Percentiles rank a stretch among this genome's conserved stretches.
Evolutionary conservation across 2,329 filamentous ascomycete species (phyloP).

Genomic region (Exophiala sp.): DNA sequence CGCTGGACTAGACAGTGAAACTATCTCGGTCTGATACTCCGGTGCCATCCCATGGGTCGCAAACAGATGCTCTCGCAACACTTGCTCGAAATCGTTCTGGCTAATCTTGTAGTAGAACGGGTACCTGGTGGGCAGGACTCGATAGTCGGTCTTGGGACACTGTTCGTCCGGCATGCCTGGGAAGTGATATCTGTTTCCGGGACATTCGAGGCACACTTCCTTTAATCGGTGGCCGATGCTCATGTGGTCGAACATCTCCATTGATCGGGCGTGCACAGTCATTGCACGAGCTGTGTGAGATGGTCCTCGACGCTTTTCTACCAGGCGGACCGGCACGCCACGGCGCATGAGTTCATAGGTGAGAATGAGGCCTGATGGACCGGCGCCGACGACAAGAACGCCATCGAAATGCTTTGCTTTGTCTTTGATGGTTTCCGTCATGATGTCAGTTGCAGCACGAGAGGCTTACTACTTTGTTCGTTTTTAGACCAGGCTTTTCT

Average conservation of each 20-base stretch:
- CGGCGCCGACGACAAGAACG: slow-evolving; percentile 1
- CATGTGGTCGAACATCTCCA: slow-evolving; percentile 6
- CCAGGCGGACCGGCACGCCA: slow-evolving; percentile 1
- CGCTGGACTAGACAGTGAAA: not conserved
- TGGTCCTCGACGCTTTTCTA: not conserved
- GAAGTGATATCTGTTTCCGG: slow-evolving; percentile 1
- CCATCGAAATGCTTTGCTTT: not conserved
- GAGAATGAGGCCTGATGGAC: slow-evolving; percentile 1
- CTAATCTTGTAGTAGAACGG: slow-evolving; percentile 3
- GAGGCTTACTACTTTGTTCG: not conserved
- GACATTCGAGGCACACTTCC: not conserved
- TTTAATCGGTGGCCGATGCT: not conserved
- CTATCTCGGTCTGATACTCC: not conserved
- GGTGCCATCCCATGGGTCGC: not conserved
- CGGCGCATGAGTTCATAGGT: slow-evolving; percentile 1
- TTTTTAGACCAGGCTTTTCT: not conserved
- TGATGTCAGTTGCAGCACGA: not conserved
- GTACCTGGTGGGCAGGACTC: not conserved
- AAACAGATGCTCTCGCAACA: not conserved
- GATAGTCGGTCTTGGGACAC: not conserved
- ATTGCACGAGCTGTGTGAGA: slow-evolving; percentile 1
- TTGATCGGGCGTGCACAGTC: not conserved
- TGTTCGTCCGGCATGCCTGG: slow-evolving; percentile 1
- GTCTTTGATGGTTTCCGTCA: not conserved
- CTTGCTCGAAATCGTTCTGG: slow-evolving; percentile 3